Conservation (phyloP, 305 asterid genomes). For the Fraxinus sp. region DNA sequence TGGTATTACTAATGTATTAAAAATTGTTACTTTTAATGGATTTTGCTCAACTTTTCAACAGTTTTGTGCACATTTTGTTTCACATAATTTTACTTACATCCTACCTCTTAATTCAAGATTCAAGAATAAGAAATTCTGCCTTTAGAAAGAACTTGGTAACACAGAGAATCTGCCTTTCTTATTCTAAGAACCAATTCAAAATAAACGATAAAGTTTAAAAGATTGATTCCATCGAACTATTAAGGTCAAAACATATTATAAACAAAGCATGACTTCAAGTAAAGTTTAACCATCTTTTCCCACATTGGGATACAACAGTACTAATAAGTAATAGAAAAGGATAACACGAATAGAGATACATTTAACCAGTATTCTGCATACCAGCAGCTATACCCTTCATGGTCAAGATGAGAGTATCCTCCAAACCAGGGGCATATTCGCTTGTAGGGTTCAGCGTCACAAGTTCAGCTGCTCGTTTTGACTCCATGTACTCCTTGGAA, state of each 20-base stretch:
- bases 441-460: slow-evolving; percentile 79
- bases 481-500: slow-evolving; percentile 60
- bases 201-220: background rate
- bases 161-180: background rate
- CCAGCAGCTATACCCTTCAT: slow-evolving; percentile 99
- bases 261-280: background rate
- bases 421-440: slow-evolving; percentile 93
- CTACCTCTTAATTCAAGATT: background rate
- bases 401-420: slow-evolving; percentile 93
- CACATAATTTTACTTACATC: background rate
- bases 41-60: background rate
- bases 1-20: background rate
- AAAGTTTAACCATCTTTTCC: background rate
- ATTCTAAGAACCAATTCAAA: background rate
- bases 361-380: slow-evolving; percentile 90
- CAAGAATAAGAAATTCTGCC: background rate
- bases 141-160: background rate
- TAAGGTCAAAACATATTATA: background rate
- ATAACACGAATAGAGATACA: background rate
- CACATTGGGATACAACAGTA: background rate
- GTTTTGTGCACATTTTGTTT: background rate
- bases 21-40: background rate
- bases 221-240: background rate
- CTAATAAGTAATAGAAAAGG: background rate
- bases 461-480: slow-evolving; percentile 67